A percentile compares a stretch with the other conserved stretches of the same genome.
Evolutionary conservation across 1,139 yeast genomes (phyloP).

Genomic region (Citeromyces siamensis): DNA sequence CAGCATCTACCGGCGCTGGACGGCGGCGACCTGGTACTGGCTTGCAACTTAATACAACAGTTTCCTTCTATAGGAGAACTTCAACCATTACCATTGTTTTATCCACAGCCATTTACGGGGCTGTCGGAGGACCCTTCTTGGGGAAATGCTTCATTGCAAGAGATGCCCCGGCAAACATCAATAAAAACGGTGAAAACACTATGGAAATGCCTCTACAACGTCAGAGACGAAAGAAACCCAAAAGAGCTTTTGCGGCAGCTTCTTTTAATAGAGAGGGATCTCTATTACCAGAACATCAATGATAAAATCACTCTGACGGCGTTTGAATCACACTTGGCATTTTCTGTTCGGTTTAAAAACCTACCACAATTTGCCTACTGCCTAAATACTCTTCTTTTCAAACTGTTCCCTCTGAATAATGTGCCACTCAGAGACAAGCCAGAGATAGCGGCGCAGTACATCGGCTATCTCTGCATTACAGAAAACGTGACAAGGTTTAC

Average conservation of each 20-base stretch:
- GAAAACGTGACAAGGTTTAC: neutral
- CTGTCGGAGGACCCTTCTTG: neutral
- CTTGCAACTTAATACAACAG: neutral
- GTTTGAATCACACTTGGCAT: neutral
- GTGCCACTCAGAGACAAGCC: neutral
- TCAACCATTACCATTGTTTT: neutral
- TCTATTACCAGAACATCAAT: neutral
- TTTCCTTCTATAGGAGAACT: neutral
- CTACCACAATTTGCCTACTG: neutral
- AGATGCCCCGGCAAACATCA: neutral
- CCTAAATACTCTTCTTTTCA: conserved; percentile 1
- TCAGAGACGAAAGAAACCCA: neutral
- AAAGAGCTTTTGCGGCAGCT: neutral
- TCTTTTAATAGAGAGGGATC: neutral
- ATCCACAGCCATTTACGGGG: neutral
- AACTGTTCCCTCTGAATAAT: neutral
- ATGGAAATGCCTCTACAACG: neutral
- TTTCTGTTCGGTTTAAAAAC: conserved; percentile 1
- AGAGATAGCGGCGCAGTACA: neutral
- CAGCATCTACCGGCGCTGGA: conserved; percentile 2
- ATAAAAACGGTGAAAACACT: neutral
- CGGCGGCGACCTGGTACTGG: neutral
- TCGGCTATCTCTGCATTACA: neutral
- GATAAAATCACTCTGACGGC: neutral
- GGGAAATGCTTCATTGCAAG: neutral